Percentiles rank a stretch among this genome's conserved stretches.
Evolutionary conservation across 768 basidiomycete species (phyloP).

Genomic region (Leucosporidium yakuticum): DNA sequence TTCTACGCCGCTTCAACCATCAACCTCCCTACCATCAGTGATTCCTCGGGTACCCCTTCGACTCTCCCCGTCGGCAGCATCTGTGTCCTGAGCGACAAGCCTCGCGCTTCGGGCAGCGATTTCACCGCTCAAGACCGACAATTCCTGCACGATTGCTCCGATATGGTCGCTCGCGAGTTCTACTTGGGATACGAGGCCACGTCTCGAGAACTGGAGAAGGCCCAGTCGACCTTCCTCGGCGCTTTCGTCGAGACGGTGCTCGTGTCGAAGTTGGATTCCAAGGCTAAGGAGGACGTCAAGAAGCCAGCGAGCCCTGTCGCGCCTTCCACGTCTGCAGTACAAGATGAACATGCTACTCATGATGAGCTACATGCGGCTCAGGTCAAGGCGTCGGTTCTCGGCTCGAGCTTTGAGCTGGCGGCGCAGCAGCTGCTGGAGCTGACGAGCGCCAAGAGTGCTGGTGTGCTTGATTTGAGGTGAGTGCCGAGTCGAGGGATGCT

Average conservation of each 20-base stretch:
- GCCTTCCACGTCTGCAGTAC: no score
- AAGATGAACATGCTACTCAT: no score
- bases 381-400: no score
- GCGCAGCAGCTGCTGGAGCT: no score
- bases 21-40: slow-evolving; percentile 6
- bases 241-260: not conserved
- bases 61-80: slow-evolving; percentile 4
- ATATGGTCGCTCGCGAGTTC: slow-evolving; percentile 2
- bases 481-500: no score
- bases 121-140: not conserved
- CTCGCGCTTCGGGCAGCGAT: not conserved
- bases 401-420: no score
- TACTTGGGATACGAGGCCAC: not conserved
- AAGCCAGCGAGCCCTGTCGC: no score
- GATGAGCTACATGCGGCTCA: no score
- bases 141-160: not conserved
- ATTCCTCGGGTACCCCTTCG: not conserved
- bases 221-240: slow-evolving; percentile 1
- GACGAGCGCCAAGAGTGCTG: no score
- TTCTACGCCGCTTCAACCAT: slow-evolving; percentile 9
- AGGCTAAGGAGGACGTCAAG: no score
- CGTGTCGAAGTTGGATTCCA: not conserved
- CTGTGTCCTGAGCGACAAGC: not conserved
- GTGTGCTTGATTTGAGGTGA: no score
- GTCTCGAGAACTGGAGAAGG: not conserved